phyloP scores from a whole-genome alignment of 2,329 filamentous ascomycete species.

The Amauroascus verrucosus region DNA sequence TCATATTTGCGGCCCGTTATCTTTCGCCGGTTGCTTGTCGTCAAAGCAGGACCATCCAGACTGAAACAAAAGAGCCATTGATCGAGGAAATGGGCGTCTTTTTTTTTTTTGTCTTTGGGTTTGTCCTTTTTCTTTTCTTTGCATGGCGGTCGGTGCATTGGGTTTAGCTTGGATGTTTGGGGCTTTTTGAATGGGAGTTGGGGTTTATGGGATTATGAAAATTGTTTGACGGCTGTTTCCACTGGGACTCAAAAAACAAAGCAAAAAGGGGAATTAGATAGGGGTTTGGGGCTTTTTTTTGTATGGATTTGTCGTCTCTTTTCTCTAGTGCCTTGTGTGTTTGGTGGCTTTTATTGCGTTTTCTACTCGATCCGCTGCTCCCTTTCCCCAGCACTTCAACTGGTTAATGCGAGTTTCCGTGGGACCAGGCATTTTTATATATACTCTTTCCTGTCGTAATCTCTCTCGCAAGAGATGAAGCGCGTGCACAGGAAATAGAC shows the following conservation, averaged over 20 bases:
- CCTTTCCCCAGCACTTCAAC: neutral
- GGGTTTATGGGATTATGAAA: neutral
- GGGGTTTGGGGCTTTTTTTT: neutral
- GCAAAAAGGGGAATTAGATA: neutral
- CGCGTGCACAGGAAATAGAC: neutral
- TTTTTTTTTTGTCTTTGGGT: too few species aligned
- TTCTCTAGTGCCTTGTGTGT: neutral
- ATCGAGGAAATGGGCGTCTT: too few species aligned
- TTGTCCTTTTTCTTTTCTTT: neutral
- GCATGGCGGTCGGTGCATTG: conserved; percentile 7
- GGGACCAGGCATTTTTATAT: neutral
- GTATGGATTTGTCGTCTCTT: neutral
- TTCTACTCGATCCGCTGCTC: conserved; percentile 1
- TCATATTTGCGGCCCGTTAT: neutral
- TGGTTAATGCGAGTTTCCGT: neutral
- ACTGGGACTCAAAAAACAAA: neutral
- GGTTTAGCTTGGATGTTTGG: neutral
- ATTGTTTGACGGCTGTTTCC: neutral
- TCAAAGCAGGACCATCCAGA: neutral
- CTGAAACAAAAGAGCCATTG: neutral
- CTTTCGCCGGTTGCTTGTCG: neutral
- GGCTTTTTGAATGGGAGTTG: neutral
- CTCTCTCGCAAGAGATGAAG: conserved; percentile 7
- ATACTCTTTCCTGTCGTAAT: neutral
- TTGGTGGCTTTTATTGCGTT: neutral